A percentile compares a stretch with the other conserved stretches of the same genome.
Conservation (phyloP, 768 basidiomycete species). For the Scleroderma citrinum region DNA sequence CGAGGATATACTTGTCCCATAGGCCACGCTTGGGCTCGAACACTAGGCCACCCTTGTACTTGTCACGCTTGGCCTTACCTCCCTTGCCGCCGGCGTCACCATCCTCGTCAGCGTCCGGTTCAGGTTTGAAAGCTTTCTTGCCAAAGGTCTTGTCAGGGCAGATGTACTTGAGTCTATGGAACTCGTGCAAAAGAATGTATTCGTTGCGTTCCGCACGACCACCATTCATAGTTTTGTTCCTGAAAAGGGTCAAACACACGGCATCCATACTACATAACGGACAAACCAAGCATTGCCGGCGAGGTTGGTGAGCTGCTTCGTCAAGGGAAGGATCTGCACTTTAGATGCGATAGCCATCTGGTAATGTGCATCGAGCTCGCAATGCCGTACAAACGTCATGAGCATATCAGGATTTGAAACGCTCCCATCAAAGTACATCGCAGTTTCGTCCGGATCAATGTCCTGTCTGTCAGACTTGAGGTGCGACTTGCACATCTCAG, state of each 20-base stretch:
- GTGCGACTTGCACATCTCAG: constrained; percentile 93
- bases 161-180: constrained; percentile 92
- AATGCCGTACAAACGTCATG: constrained; percentile 85
- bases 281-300: constrained; percentile 94
- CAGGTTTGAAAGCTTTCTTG: constrained; percentile 56
- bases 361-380: constrained; percentile 92
- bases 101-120: constrained; percentile 49
- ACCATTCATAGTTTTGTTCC: constrained; percentile 96
- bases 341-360: constrained; percentile 96
- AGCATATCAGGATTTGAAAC: constrained; percentile 71
- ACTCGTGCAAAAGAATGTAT: constrained; percentile 97
- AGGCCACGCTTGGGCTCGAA: constrained; percentile 94
- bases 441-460: constrained; percentile 93
- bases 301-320: constrained; percentile 88
- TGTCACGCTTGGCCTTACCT: constrained; percentile 74
- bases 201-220: constrained; percentile 98
- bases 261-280: not conserved
- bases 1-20: constrained; percentile 95
- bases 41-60: constrained; percentile 97
- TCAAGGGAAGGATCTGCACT: constrained; percentile 90
- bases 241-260: constrained; percentile 23
- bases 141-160: constrained; percentile 92
- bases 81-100: constrained; percentile 39
- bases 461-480: constrained; percentile 85
- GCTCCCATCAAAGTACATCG: constrained; percentile 81